A percentile compares a stretch with the other conserved stretches of the same genome.
phyloP scores from a whole-genome alignment of 1,284 basidiomycete species.

The Ceraceosorus guamensis region DNA sequence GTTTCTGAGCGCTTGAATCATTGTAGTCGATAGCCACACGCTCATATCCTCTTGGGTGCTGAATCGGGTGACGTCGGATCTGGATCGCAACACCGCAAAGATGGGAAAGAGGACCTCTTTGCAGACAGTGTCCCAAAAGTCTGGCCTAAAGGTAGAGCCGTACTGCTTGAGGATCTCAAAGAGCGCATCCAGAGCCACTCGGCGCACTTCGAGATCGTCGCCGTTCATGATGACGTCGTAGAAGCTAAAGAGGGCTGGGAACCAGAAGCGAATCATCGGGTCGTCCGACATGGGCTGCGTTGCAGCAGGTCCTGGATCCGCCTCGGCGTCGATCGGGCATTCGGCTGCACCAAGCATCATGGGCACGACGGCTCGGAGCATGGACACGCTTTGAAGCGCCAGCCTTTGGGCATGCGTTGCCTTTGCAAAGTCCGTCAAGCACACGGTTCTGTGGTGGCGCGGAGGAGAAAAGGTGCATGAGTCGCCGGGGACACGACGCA shows the following conservation, averaged over 20 bases:
- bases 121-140: conserved; percentile 98
- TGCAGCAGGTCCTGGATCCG: conserved; percentile 30
- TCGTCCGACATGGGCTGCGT: conserved; percentile 32
- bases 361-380: conserved; percentile 75
- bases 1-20: conserved; percentile 95
- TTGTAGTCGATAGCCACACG: conserved; percentile 97
- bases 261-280: conserved; percentile 65
- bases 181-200: conserved; percentile 76
- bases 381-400: conserved; percentile 87
- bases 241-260: conserved; percentile 89
- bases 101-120: conserved; percentile 97
- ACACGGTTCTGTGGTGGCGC: conserved; percentile 59
- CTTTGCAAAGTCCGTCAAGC: conserved; percentile 98
- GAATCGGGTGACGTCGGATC: conserved; percentile 75
- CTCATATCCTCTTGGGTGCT: conserved; percentile 97
- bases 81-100: conserved; percentile 85
- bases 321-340: conserved; percentile 25
- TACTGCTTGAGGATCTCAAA: conserved; percentile 90
- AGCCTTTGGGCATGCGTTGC: conserved; percentile 94
- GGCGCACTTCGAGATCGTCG: conserved; percentile 93
- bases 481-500: neutral
- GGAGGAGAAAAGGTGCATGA: neutral
- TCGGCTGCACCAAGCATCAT: conserved; percentile 62
- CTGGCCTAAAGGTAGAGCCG: conserved; percentile 74
- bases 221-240: conserved; percentile 99